These are phyloP conservation scores for Protoeuglena noctilucae DNA, from an alignment of 139 green algal species.

Conservation along the genomic window DNA sequence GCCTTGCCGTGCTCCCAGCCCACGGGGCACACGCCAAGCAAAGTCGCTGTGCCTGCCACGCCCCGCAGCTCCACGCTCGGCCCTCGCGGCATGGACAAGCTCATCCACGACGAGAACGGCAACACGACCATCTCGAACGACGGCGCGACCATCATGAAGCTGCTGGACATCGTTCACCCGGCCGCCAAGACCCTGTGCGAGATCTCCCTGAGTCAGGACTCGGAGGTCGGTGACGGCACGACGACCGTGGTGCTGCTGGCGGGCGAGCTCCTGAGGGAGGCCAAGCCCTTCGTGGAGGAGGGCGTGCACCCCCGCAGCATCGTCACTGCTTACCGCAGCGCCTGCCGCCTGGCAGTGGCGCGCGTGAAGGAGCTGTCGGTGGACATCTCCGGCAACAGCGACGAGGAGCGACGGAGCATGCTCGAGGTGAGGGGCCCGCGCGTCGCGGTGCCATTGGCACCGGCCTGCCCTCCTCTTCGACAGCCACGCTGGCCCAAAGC, in stretches of 20 bases:
- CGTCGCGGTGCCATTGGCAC: too few relatives aligned
- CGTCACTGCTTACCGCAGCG: constrained; percentile 69
- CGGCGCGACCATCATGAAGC: constrained; percentile 97
- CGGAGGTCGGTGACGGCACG: constrained; percentile 89
- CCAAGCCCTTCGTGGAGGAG: constrained; percentile 92
- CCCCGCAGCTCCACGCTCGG: constrained; percentile 82
- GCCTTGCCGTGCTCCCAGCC: too few relatives aligned
- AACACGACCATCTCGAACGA: constrained; percentile 93
- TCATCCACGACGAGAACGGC: constrained; percentile 78
- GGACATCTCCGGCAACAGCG: constrained; percentile 51
- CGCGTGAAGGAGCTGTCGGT: constrained; percentile 59
- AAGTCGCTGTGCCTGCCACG: too few relatives aligned
- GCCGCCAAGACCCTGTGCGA: constrained; percentile 91
- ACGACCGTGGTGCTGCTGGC: constrained; percentile 95
- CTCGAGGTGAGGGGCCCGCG: too few relatives aligned
- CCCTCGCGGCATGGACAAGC: constrained; percentile 96
- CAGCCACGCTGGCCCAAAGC: too few relatives aligned
- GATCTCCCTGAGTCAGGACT: constrained; percentile 59
- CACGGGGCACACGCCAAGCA: too few relatives aligned
- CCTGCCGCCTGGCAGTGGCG: constrained; percentile 53
- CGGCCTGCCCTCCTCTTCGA: too few relatives aligned
- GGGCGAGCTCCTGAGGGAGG: constrained; percentile 82
- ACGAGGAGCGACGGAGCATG: constrained; percentile 53
- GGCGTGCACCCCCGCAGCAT: constrained; percentile 86
- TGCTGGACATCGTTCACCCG: constrained; percentile 95